Evolutionary conservation across 768 basidiomycete species (phyloP).

Genomic region (Naganishia kalamii): DNA sequence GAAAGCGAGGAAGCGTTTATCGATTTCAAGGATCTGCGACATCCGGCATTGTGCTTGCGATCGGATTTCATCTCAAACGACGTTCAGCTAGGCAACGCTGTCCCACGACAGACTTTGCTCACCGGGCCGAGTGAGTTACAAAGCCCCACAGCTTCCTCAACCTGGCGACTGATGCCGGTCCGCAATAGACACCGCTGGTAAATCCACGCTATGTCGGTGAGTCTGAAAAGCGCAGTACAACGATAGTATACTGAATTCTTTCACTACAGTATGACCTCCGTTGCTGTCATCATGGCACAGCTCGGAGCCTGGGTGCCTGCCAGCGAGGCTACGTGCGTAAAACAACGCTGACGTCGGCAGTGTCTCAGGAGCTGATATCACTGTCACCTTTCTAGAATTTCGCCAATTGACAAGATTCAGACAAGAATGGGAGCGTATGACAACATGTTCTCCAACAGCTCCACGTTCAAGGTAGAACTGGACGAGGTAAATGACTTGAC

Average conservation of each 20-base stretch:
- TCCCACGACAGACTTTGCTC: conserved; percentile 66
- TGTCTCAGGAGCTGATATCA: neutral
- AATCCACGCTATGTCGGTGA: conserved; percentile 54
- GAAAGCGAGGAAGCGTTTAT: conserved; percentile 72
- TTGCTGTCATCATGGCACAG: conserved; percentile 84
- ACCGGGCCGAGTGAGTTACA: conserved; percentile 59
- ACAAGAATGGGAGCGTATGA: conserved; percentile 99
- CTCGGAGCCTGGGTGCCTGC: conserved; percentile 95
- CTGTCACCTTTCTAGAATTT: conserved; percentile 55
- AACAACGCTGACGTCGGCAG: neutral
- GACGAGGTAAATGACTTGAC: conserved; percentile 68
- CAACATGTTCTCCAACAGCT: conserved; percentile 50
- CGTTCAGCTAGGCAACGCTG: conserved; percentile 71
- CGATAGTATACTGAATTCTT: conserved; percentile 51
- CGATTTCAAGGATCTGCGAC: conserved; percentile 82
- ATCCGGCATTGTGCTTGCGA: conserved; percentile 73
- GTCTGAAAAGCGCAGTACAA: neutral
- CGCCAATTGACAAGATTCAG: conserved; percentile 80
- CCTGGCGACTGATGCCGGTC: neutral
- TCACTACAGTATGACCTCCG: conserved; percentile 85
- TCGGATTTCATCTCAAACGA: conserved; percentile 86
- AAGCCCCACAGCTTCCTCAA: neutral
- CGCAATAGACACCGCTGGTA: conserved; percentile 53
- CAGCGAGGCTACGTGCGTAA: conserved; percentile 60
- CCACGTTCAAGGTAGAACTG: conserved; percentile 93